Percentiles rank a stretch among this genome's conserved stretches.
phyloP scores from a whole-genome alignment of 257 asterid genomes.

The Pogostemon cablin region DNA sequence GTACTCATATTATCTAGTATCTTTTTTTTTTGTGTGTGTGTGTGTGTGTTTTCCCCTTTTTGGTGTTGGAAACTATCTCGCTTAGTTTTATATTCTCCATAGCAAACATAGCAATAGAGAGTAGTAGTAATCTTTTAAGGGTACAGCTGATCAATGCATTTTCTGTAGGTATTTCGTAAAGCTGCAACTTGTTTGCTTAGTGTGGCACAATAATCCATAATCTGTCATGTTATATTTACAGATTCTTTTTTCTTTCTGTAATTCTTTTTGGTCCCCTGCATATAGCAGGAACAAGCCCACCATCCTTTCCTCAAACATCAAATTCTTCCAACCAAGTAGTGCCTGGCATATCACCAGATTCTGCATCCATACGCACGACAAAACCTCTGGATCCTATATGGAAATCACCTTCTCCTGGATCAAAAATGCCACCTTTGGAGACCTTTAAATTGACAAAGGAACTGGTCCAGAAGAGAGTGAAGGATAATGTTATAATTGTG shows the following conservation, averaged over 20 bases:
- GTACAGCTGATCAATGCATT: constrained; percentile 6
- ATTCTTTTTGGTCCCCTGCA: constrained; percentile 6
- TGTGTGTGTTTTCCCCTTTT: not conserved
- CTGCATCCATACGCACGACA: constrained; percentile 35
- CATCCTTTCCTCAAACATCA: constrained; percentile 41
- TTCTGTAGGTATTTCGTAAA: not conserved
- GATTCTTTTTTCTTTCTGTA: not conserved
- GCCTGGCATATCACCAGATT: constrained; percentile 31
- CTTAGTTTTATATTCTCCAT: constrained; percentile 7
- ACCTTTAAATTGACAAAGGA: constrained; percentile 79
- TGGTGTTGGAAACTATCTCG: not conserved
- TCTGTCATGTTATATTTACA: constrained; percentile 19
- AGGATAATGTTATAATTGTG: constrained; percentile 71
- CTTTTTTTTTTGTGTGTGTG: not conserved
- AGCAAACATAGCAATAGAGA: not conserved
- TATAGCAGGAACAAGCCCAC: constrained; percentile 41
- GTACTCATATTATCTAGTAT: not conserved
- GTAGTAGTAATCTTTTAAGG: constrained; percentile 2
- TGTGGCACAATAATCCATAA: not conserved
- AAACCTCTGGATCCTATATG: constrained; percentile 61
- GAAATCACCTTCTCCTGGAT: constrained; percentile 78
- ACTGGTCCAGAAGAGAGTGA: constrained; percentile 75
- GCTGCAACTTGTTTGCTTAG: constrained; percentile 19
- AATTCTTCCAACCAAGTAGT: constrained; percentile 46
- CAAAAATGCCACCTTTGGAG: constrained; percentile 77